phyloP scores from a whole-genome alignment of 129 eudicot genomes.

The Pulicaria dysenterica region DNA sequence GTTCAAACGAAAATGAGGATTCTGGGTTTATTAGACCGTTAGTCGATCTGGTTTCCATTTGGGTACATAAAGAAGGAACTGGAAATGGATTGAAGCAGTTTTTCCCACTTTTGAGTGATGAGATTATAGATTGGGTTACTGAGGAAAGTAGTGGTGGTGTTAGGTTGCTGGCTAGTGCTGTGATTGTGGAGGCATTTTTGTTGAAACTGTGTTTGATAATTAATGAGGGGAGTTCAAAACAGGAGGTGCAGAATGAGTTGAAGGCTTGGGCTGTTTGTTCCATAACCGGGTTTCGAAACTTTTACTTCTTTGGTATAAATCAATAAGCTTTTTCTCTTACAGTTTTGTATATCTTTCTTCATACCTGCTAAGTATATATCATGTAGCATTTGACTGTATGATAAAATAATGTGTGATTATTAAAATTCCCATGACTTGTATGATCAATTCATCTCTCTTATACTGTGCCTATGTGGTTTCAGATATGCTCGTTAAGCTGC shows the following conservation, averaged over 20 bases:
- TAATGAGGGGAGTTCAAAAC: constrained; percentile 36
- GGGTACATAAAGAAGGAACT: constrained; percentile 43
- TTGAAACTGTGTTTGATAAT: constrained; percentile 55
- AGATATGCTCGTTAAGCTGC: constrained; percentile 63
- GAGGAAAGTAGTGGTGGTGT: constrained; percentile 42
- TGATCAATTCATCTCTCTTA: constrained; percentile 1
- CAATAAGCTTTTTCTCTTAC: neutral
- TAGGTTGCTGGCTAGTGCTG: constrained; percentile 59
- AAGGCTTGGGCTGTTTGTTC: constrained; percentile 73
- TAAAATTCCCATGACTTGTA: neutral
- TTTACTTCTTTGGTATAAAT: constrained; percentile 53
- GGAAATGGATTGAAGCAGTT: constrained; percentile 36
- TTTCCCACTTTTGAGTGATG: constrained; percentile 58
- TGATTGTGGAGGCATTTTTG: constrained; percentile 56
- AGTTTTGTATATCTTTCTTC: neutral
- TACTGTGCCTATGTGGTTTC: constrained; percentile 33
- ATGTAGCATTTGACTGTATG: neutral
- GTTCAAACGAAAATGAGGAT: constrained; percentile 31
- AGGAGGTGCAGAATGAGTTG: constrained; percentile 53
- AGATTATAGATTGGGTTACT: constrained; percentile 32
- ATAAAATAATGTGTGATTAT: neutral
- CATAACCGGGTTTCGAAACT: constrained; percentile 50
- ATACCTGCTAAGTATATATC: neutral
- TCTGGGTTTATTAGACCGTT: constrained; percentile 52
- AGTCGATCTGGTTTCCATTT: constrained; percentile 50